phyloP scores from a whole-genome alignment of 768 basidiomycete species.

The Leucogyrophana mollusca region DNA sequence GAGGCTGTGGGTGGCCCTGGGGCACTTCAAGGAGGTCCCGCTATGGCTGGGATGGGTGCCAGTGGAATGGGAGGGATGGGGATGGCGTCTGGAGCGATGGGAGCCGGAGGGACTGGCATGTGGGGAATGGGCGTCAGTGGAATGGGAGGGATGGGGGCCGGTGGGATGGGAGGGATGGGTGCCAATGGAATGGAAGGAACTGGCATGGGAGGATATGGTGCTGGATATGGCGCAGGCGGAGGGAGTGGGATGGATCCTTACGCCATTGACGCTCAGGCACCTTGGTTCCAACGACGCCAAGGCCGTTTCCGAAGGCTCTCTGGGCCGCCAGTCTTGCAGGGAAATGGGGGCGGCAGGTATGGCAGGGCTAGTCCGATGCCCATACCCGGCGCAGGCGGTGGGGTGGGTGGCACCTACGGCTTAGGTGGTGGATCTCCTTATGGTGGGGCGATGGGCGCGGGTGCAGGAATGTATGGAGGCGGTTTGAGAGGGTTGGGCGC shows the following conservation, averaged over 20 bases:
- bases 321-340: too few relatives aligned
- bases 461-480: neutral
- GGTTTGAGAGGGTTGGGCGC: neutral
- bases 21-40: slow-evolving; percentile 1
- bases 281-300: slow-evolving; percentile 3
- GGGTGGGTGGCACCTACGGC: too few relatives aligned
- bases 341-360: neutral
- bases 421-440: neutral
- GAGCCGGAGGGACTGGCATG: neutral
- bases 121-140: neutral
- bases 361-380: neutral
- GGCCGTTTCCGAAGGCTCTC: too few relatives aligned
- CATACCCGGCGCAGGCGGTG: neutral
- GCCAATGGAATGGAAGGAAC: neutral
- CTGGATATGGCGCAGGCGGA: neutral
- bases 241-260: slow-evolving; percentile 2
- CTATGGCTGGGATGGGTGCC: neutral
- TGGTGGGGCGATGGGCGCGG: neutral
- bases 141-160: neutral
- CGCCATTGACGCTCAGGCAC: slow-evolving; percentile 8
- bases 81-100: too few relatives aligned
- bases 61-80: neutral
- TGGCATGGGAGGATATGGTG: neutral
- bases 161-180: neutral
- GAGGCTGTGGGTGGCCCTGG: neutral